Conservation (phyloP, 345 rosid species). For the Toxicodendron radicans region DNA sequence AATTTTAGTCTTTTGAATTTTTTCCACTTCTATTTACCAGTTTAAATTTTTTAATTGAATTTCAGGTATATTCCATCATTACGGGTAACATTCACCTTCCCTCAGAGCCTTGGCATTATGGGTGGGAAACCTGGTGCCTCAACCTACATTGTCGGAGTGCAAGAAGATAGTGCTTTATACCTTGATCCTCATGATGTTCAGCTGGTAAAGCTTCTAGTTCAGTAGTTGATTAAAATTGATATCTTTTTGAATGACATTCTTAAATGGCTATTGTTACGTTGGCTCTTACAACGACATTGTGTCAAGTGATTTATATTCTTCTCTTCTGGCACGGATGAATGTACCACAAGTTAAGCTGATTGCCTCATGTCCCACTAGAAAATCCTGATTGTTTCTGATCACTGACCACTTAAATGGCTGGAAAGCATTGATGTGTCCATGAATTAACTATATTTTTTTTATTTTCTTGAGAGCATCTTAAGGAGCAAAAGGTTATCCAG, state of each 20-base stretch:
- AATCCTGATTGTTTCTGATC: background rate
- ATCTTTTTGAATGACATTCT: background rate
- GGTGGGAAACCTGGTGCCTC: conserved; percentile 97
- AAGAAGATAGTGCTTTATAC: conserved; percentile 74
- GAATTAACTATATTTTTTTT: background rate
- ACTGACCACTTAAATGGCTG: background rate
- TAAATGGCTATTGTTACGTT: conserved; percentile 3
- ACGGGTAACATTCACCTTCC: conserved; percentile 71
- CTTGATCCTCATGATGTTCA: conserved; percentile 95
- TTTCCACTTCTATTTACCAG: conserved; percentile 2
- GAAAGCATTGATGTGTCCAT: background rate
- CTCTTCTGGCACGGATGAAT: background rate
- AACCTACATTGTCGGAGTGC: conserved; percentile 86
- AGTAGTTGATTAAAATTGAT: background rate
- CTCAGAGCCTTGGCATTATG: conserved; percentile 89
- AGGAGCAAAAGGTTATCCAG: background rate
- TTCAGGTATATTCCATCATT: conserved; percentile 82
- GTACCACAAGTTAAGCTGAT: background rate
- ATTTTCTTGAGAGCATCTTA: background rate
- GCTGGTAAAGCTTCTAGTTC: conserved; percentile 41
- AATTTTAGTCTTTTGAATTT: background rate
- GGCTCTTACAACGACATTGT: background rate
- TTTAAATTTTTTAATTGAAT: conserved; percentile 18
- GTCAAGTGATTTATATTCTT: background rate
- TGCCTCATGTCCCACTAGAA: background rate